Base-by-base conservation (phyloP, 805 yeast species). In the Millerozyma acaciae region DNA sequence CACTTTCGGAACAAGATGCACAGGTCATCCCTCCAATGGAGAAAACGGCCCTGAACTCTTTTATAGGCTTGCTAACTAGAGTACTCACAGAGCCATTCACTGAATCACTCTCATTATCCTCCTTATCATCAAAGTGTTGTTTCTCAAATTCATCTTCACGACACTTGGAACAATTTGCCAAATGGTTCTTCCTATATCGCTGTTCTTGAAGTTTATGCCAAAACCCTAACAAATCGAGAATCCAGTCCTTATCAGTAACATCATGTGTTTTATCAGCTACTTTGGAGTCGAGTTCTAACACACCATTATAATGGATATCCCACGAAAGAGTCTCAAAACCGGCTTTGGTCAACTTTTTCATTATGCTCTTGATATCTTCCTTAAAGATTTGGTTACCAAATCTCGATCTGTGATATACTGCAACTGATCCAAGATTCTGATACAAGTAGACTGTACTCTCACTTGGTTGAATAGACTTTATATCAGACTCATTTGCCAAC, bases 21-120 rank as follows among this genome's bases (percentile, higher is more conserved):
- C 71, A 65, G 5, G 70, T 53, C 70, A 65, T 65, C 4, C 70
- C 52, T 43, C 70, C 69, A 32, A 82, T 62, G 6, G 78, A 60
- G 34, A 75, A 70, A 1, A 74, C 69, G 0, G 82, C 85, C 30
- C 70, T 43, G 36, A 39, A 61, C 28, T 63, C 69, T 19, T 44
- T 48, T 13, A 39, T 42, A 3, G 46, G 43, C 13, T 39, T 47
- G 12, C 44, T 52, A 16, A 57, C 57, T 3, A 48, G 47, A 2
- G 64, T 57, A 22, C 54, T 60, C 14, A 55, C 24, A 3, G 51
- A 54, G 3, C 25, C 32, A 9, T 37, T 54, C 1, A 48, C 38
- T 21, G 39, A 37, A 13, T 30, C 35, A 9, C 26, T 37, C 2
- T 12, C 28, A 13, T 4, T 42, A 35, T 8, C 37, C 37, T 22